A percentile compares a stretch with the other conserved stretches of the same genome.
These are phyloP conservation scores for Cutaneotrichosporon spelunceum DNA, from an alignment of 1,284 basidiomycete species.

Conservation along the genomic window DNA sequence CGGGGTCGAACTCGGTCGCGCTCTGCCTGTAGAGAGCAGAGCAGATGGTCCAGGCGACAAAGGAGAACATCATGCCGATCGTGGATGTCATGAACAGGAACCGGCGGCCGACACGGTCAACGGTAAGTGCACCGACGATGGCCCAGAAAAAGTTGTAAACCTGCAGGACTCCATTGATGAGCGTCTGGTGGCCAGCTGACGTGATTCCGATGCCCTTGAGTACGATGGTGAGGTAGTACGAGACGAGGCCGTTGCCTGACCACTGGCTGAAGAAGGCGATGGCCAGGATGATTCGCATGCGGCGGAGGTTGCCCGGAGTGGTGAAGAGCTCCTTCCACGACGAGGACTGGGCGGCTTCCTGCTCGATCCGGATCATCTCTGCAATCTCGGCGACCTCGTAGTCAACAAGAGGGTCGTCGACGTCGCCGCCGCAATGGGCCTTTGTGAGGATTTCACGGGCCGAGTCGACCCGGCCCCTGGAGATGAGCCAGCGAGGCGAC, in stretches of 20 bases:
- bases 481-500: slow-evolving; percentile 30
- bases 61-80: slow-evolving; percentile 56
- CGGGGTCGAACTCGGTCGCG: slow-evolving; percentile 27
- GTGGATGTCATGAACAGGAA: slow-evolving; percentile 28
- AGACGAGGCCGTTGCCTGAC: slow-evolving; percentile 31
- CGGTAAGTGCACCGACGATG: slow-evolving; percentile 34
- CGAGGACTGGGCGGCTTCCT: slow-evolving; percentile 15
- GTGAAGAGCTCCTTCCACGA: slow-evolving; percentile 54
- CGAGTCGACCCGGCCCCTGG: slow-evolving; percentile 24
- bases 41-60: slow-evolving; percentile 64
- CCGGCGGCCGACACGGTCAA: slow-evolving; percentile 44
- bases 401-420: slow-evolving; percentile 41
- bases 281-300: slow-evolving; percentile 38
- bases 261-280: slow-evolving; percentile 44
- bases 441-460: slow-evolving; percentile 79
- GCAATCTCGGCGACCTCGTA: slow-evolving; percentile 50
- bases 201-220: slow-evolving; percentile 69
- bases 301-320: slow-evolving; percentile 24
- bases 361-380: slow-evolving; percentile 33
- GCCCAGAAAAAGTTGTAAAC: slow-evolving; percentile 25
- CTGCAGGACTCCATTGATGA: slow-evolving; percentile 57
- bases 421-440: slow-evolving; percentile 59
- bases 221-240: slow-evolving; percentile 66
- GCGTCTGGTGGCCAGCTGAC: slow-evolving; percentile 59
- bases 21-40: slow-evolving; percentile 57